phyloP scores from a whole-genome alignment of 83 land plant genomes.

The Picea abies region DNA sequence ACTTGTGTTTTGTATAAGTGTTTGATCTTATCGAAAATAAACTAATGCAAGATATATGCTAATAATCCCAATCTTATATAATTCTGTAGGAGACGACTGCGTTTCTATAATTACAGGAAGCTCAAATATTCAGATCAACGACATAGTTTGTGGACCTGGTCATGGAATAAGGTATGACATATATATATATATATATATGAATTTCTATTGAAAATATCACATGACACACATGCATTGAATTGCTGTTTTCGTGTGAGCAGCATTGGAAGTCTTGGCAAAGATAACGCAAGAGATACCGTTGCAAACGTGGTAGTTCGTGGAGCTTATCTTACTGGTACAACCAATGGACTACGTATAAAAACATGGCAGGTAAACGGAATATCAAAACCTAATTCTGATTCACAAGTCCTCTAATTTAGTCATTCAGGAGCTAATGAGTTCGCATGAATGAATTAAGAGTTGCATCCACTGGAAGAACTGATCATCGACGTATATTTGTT shows the following conservation, averaged over 20 bases:
- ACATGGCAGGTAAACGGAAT: conserved; percentile 36
- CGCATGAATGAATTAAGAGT: too few species aligned
- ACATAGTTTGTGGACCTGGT: conserved; percentile 36
- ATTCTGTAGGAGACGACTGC: conserved; percentile 31
- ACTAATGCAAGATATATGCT: too few species aligned
- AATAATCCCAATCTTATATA: too few species aligned
- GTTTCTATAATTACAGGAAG: conserved; percentile 24
- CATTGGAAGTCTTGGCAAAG: conserved; percentile 30
- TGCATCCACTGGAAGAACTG: too few species aligned
- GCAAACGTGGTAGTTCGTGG: conserved; percentile 13
- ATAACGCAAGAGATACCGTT: background rate
- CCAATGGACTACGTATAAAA: conserved; percentile 42
- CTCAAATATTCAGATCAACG: conserved; percentile 3
- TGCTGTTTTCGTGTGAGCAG: background rate
- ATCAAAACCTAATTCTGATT: too few species aligned
- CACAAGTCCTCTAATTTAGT: too few species aligned
- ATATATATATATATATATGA: background rate
- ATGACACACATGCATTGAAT: background rate
- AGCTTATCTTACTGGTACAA: conserved; percentile 13
- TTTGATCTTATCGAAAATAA: too few species aligned
- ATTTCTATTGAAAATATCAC: background rate
- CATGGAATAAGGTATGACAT: conserved; percentile 38
- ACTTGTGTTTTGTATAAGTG: background rate
- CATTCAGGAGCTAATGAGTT: too few species aligned
- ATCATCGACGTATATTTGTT: too few species aligned